phyloP scores from a whole-genome alignment of 768 basidiomycete species.

The Trametes elegans region DNA sequence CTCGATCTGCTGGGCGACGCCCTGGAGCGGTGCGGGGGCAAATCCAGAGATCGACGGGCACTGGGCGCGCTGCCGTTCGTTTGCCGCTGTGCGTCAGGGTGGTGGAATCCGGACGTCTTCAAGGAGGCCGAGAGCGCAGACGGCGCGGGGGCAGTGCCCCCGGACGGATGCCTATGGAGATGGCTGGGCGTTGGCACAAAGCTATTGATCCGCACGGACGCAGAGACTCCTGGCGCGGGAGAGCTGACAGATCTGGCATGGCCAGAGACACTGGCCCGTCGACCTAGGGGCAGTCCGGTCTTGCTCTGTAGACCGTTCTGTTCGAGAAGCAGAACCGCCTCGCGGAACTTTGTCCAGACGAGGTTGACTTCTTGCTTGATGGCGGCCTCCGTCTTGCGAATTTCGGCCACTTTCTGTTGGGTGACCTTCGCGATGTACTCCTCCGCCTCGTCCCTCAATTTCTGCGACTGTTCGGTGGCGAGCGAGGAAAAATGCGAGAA shows the following conservation, averaged over 20 bases:
- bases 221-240: constrained; percentile 10
- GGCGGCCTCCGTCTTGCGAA: constrained; percentile 53
- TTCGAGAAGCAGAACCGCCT: constrained; percentile 18
- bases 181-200: constrained; percentile 52
- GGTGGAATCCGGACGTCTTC: constrained; percentile 55
- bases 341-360: constrained; percentile 61
- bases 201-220: constrained; percentile 44
- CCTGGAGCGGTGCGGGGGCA: neutral
- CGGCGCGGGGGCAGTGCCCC: constrained; percentile 16
- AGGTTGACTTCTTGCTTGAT: constrained; percentile 57
- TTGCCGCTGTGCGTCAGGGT: constrained; percentile 39
- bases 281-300: neutral
- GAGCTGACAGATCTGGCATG: constrained; percentile 8
- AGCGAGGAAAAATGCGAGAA: constrained; percentile 63
- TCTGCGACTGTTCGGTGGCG: constrained; percentile 54
- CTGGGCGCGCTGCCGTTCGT: constrained; percentile 13
- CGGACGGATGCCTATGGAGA: constrained; percentile 31
- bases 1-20: constrained; percentile 14
- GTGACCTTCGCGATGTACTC: constrained; percentile 53
- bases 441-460: constrained; percentile 55
- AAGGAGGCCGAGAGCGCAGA: constrained; percentile 76
- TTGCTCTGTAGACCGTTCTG: neutral
- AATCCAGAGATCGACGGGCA: constrained; percentile 1
- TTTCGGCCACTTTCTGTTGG: constrained; percentile 50
- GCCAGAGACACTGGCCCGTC: constrained; percentile 14